A percentile compares a stretch with the other conserved stretches of the same genome.
phyloP scores from a whole-genome alignment of 129 eudicot genomes.

The Rutidosis leptorrhynchoides region DNA sequence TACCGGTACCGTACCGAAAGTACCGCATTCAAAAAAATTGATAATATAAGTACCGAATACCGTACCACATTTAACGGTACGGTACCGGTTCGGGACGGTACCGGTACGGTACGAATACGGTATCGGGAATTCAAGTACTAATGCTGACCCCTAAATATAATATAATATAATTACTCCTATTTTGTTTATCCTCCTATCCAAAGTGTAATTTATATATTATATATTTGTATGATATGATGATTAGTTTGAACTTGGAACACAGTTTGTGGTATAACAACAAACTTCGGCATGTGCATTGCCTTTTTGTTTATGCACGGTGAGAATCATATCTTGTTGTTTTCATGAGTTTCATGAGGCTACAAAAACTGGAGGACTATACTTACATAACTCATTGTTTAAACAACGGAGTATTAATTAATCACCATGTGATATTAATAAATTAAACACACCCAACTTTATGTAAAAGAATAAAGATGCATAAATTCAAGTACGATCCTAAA shows the following conservation, averaged over 20 bases:
- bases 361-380: conserved; percentile 9
- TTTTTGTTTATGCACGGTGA: conserved; percentile 26
- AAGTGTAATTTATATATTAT: background rate
- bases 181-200: background rate
- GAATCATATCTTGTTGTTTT: conserved; percentile 29
- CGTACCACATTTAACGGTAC: too few relatives aligned
- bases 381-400: background rate
- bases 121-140: too few relatives aligned
- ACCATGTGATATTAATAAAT: conserved; percentile 22
- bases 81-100: too few relatives aligned
- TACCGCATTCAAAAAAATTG: too few relatives aligned
- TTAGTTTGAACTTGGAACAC: conserved; percentile 19
- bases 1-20: too few relatives aligned
- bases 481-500: too few relatives aligned
- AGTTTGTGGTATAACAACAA: conserved; percentile 26
- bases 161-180: too few relatives aligned
- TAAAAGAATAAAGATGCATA: background rate
- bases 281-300: conserved; percentile 33
- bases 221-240: conserved; percentile 15
- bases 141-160: too few relatives aligned
- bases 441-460: background rate
- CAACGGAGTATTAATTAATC: background rate
- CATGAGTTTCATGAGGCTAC: conserved; percentile 30
- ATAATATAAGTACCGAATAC: too few relatives aligned
- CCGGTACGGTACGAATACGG: too few relatives aligned